Evolutionary conservation across 169 alveolate species (phyloP), one percentile per base, ranked within the genome.

Genomic region (Besnoitia besnoiti): DNA sequence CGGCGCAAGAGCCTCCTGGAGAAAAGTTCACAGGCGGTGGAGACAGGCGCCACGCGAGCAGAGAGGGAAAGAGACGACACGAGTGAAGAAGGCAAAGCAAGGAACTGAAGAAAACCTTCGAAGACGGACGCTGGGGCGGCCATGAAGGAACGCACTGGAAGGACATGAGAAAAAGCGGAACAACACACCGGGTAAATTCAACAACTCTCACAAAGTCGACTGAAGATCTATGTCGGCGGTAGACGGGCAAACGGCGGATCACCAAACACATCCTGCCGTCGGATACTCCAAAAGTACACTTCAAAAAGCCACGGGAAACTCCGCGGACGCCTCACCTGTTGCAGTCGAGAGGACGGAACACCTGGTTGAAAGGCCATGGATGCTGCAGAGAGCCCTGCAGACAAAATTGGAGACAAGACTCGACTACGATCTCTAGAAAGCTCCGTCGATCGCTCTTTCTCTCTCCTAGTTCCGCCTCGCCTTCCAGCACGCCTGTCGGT

Each of bases 1-100:
- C 89, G 91, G 61, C 95, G 51, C 62, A 91, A 89, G 77, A 91
- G 91, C 7, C 61, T 79, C 92, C 91, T 85, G 91, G n/a, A 39
- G 30, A 14, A 39, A 62, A 8, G 39, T 8, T 8, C 59, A 49
- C 0, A 7, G 7, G n/a, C 27, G 42, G 39, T 8, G 27, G 50
- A 79, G 27, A 19, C 37, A 12, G 62, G 1, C 8, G 35, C 35
- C n/a, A 24, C 88, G 37, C 33, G 67, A 55, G 24, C 67, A n/a
- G n/a, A n/a, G n/a, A n/a, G n/a, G n/a, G n/a, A n/a, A n/a, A n/a
- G n/a, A n/a, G n/a, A n/a, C n/a, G n/a, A 0, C 67, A n/a, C 12
- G n/a, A 16, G 67, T 5, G 30, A 55, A n/a, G 30, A 55, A 5
- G 30, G 30, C n/a, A n/a, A n/a, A 5, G 30, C 1, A 19, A 55